These are phyloP conservation scores for Pyrenochaeta sp. DNA, from an alignment of 2,329 filamentous ascomycete genomes.

Conservation along the genomic window DNA sequence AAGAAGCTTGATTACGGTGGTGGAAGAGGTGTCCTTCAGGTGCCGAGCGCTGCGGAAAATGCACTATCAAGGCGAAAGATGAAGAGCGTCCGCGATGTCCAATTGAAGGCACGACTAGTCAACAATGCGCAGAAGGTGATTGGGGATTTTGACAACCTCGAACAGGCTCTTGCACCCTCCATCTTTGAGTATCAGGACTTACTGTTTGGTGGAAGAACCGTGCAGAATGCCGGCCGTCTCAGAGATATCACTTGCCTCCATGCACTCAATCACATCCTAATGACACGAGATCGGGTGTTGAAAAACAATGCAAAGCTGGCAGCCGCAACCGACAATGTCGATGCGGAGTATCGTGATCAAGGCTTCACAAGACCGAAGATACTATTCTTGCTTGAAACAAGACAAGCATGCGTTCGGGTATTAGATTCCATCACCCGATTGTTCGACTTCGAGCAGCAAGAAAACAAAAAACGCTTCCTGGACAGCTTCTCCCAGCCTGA, in stretches of 20 bases:
- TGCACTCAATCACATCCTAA: constrained; percentile 89
- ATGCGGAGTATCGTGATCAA: constrained; percentile 83
- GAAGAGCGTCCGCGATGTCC: constrained; percentile 36
- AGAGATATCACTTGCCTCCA: constrained; percentile 81
- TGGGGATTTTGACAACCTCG: constrained; percentile 66
- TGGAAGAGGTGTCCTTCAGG: constrained; percentile 41
- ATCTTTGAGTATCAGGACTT: constrained; percentile 86
- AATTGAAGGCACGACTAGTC: constrained; percentile 44
- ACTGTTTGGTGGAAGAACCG: constrained; percentile 75
- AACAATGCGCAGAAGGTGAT: constrained; percentile 41
- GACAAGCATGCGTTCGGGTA: constrained; percentile 82
- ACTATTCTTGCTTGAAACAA: constrained; percentile 86
- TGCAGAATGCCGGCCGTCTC: constrained; percentile 72
- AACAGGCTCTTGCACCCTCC: constrained; percentile 72
- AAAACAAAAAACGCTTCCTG: constrained; percentile 92
- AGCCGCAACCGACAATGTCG: constrained; percentile 69
- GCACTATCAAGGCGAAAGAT: constrained; percentile 27
- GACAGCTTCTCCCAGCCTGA: constrained; percentile 79
- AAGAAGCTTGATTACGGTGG: constrained; percentile 44
- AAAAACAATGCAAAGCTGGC: constrained; percentile 88
- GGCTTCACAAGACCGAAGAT: constrained; percentile 96
- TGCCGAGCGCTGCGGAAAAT: constrained; percentile 29
- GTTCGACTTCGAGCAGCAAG: constrained; percentile 86
- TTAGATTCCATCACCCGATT: constrained; percentile 79
- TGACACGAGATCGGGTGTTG: constrained; percentile 88